Evolutionary conservation across 805 yeast species (phyloP).

Genomic region (Saturnispora dispora): DNA sequence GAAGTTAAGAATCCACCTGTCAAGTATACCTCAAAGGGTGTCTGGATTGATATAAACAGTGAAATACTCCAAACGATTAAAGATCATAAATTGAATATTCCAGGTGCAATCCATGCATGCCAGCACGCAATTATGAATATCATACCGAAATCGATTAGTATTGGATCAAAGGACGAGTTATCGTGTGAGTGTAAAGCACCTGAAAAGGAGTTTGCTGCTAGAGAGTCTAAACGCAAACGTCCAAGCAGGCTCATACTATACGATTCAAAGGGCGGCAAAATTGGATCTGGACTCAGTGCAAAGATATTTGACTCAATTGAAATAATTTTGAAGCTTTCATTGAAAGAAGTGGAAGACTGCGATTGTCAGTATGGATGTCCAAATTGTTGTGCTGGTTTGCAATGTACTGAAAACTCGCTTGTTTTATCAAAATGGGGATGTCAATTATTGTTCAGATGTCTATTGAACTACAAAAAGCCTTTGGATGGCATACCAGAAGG

Average conservation of each 20-base stretch:
- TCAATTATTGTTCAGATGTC: conserved; percentile 49
- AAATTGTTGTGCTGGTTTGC: conserved; percentile 73
- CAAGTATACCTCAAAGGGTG: conserved; percentile 58
- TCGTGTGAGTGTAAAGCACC: conserved; percentile 96
- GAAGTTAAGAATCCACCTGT: conserved; percentile 89
- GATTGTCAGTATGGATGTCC: conserved; percentile 67
- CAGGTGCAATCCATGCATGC: conserved; percentile 96
- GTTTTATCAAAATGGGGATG: conserved; percentile 89
- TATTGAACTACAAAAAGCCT: conserved; percentile 48
- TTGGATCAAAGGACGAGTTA: conserved; percentile 63
- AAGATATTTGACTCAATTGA: conserved; percentile 76
- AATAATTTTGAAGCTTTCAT: conserved; percentile 51
- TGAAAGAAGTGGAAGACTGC: conserved; percentile 53
- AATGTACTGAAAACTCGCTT: conserved; percentile 70
- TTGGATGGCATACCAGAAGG: conserved; percentile 49
- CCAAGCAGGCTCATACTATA: conserved; percentile 83
- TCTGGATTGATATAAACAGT: conserved; percentile 84
- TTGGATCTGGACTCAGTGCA: conserved; percentile 71
- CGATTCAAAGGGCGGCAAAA: conserved; percentile 74
- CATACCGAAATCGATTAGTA: conserved; percentile 62
- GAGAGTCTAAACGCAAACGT: conserved; percentile 62
- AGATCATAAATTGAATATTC: conserved; percentile 51
- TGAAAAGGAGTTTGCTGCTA: conserved; percentile 81
- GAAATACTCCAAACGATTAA: conserved; percentile 51
- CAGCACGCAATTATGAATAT: conserved; percentile 82